Evolutionary conservation across 2,329 filamentous ascomycete species (phyloP), one percentile per base, ranked within the genome.

Genomic region (Penicillium aurantiogriseum): DNA sequence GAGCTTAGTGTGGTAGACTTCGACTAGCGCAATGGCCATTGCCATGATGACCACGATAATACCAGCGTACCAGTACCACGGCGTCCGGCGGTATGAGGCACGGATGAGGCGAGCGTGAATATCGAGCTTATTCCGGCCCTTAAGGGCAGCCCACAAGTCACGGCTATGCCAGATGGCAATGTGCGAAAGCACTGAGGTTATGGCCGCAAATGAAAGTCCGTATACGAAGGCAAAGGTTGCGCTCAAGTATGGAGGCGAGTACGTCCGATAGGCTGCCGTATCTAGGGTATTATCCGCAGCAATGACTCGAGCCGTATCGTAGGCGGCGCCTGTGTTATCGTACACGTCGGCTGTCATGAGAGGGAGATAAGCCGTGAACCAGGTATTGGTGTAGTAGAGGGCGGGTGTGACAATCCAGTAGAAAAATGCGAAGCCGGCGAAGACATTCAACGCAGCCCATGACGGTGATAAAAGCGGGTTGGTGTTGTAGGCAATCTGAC

Each of bases 121-220:
- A 43, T 79, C 77, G 11, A 70, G 64, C 51, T 77, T 71, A 33
- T 71, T 83, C 3, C 65, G 65, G 17, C 67, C 68, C 44, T 64
- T 67, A 5, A 70, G 53, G 1, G 67, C 66, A 10, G 61, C 63
- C 63, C 65, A 65, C 42, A 74, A 63, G n/a, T 74, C 71, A 1
- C 61, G 60, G 11, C 62, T 46, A 31, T 74, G 69, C 64, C 65
- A 73, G 15, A 74, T 45, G 2, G 58, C 65, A 15, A 70, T 67
- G 44, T 73, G 71, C 1, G 66, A 63, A 13, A 72, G 63, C 0
- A 71, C 82, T 10, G 85, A 80, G 1, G 83, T 79, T 33, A 88
- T 82, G 9, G 85, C 82, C 6, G 86, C 87, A 64, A 88, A 88
- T 0, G 83, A 83, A 10, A 88, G 73, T 1, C 85, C 86, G 62